Conservation (phyloP, 305 asterid genomes). For the Solanum hybrid region DNA sequence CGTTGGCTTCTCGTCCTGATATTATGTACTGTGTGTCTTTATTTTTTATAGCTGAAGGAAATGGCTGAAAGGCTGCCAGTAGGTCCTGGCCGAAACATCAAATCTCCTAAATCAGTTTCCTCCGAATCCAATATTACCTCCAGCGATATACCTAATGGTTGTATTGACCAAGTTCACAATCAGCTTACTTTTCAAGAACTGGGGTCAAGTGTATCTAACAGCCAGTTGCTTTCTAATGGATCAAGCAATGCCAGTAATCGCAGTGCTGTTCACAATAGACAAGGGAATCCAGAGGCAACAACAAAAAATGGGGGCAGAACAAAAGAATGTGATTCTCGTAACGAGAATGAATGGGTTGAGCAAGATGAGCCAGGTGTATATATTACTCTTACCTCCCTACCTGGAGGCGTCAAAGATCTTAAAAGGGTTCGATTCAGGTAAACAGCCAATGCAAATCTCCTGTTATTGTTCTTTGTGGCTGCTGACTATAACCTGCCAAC, state of each 20-base stretch:
- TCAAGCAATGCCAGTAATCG: slow-evolving; percentile 42
- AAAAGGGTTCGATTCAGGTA: slow-evolving; percentile 99
- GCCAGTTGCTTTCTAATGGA: slow-evolving; percentile 47
- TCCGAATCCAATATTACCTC: slow-evolving; percentile 28
- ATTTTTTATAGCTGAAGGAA: slow-evolving; percentile 56
- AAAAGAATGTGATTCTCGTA: slow-evolving; percentile 60
- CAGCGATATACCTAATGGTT: slow-evolving; percentile 35
- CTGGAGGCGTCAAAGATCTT: slow-evolving; percentile 89
- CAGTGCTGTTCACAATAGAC: slow-evolving; percentile 52
- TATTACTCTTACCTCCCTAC: slow-evolving; percentile 87
- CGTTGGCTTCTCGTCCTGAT: slow-evolving; percentile 15
- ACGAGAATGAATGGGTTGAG: slow-evolving; percentile 90
- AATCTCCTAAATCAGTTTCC: slow-evolving; percentile 44
- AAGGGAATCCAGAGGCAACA: slow-evolving; percentile 41
- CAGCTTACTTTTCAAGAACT: slow-evolving; percentile 40
- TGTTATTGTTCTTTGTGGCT: neutral
- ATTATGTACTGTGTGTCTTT: slow-evolving; percentile 7
- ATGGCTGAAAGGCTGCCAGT: slow-evolving; percentile 91
- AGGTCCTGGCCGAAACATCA: slow-evolving; percentile 58
- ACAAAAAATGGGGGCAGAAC: slow-evolving; percentile 56
- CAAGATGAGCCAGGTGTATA: slow-evolving; percentile 98
- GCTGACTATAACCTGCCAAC: neutral
- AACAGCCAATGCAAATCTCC: slow-evolving; percentile 7
- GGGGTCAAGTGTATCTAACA: slow-evolving; percentile 43
- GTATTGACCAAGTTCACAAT: slow-evolving; percentile 36